These are phyloP conservation scores for Coemansia sp. DNA, from an alignment of 192 early-diverging fungal species.

Conservation along the genomic window DNA sequence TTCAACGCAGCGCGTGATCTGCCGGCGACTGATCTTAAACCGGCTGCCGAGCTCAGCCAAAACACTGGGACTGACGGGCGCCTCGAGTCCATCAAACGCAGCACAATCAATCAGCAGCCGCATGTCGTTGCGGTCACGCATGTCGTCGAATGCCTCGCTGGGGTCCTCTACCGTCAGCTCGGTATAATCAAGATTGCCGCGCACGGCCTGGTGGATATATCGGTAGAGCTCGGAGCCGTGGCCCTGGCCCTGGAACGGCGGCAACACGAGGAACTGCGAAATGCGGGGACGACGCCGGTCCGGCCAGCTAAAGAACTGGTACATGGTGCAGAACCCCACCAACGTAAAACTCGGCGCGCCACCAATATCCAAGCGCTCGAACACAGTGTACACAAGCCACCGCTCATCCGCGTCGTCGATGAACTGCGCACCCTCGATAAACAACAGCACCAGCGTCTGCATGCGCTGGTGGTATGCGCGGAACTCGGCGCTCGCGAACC, in stretches of 20 bases:
- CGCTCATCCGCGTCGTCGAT: slow-evolving; percentile 78
- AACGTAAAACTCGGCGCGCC: slow-evolving; percentile 59
- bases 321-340: slow-evolving; percentile 80
- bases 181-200: slow-evolving; percentile 4
- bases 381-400: slow-evolving; percentile 73
- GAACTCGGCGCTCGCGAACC: slow-evolving; percentile 64
- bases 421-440: slow-evolving; percentile 85
- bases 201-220: slow-evolving; percentile 50
- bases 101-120: slow-evolving; percentile 54
- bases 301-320: slow-evolving; percentile 82
- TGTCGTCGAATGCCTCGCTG: slow-evolving; percentile 78
- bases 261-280: slow-evolving; percentile 92
- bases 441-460: slow-evolving; percentile 77
- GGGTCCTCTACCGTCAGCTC: slow-evolving; percentile 82
- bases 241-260: slow-evolving; percentile 77
- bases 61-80: slow-evolving; percentile 55
- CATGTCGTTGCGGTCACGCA: slow-evolving; percentile 85
- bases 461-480: slow-evolving; percentile 73
- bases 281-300: slow-evolving; percentile 78
- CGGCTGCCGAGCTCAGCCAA: slow-evolving; percentile 52
- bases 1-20: slow-evolving; percentile 79
- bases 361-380: slow-evolving; percentile 49
- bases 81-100: slow-evolving; percentile 57
- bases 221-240: slow-evolving; percentile 76
- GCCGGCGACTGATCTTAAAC: slow-evolving; percentile 79